Percentiles rank a stretch among this genome's conserved stretches.
Evolutionary conservation across 2,329 filamentous ascomycete genomes (phyloP).

Genomic region (Aspergillus sp.): DNA sequence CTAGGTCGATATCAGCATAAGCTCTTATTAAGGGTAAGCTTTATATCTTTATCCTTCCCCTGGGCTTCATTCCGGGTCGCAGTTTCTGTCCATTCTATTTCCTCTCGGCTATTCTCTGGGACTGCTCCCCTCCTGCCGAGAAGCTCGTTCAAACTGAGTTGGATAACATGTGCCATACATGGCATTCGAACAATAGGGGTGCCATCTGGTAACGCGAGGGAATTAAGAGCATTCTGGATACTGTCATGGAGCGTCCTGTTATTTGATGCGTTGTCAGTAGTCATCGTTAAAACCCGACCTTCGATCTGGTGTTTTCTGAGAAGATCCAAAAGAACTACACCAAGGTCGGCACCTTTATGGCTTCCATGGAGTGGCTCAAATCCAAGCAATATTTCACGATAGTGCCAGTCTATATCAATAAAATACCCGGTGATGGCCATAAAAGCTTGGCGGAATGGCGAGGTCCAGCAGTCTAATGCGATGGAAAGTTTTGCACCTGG

Average conservation of each 20-base stretch:
- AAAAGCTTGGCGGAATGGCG: slow-evolving; percentile 9
- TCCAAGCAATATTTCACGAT: slow-evolving; percentile 9
- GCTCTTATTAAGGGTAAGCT: neutral
- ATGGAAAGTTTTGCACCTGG: neutral
- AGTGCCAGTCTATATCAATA: slow-evolving; percentile 9
- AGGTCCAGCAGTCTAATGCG: slow-evolving; percentile 8
- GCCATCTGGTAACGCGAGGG: neutral
- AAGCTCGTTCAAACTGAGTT: slow-evolving; percentile 12
- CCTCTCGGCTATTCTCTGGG: slow-evolving; percentile 1
- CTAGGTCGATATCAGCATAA: slow-evolving; percentile 2
- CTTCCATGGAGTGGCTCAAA: slow-evolving; percentile 8
- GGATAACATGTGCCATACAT: slow-evolving; percentile 12
- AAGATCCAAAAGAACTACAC: neutral
- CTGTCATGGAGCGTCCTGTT: neutral
- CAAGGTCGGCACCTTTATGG: slow-evolving; percentile 1
- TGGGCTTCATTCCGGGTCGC: neutral
- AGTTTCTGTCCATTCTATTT: slow-evolving; percentile 3
- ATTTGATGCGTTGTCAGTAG: slow-evolving; percentile 4
- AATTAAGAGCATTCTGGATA: neutral
- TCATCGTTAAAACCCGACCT: slow-evolving; percentile 1
- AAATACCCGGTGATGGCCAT: slow-evolving; percentile 12
- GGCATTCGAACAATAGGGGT: slow-evolving; percentile 4
- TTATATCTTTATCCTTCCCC: neutral
- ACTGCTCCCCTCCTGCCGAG: slow-evolving; percentile 7
- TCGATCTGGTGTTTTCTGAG: neutral